Conservation (phyloP, 2,329 filamentous ascomycete species). For the Aspergillus pseudoglaucus region DNA sequence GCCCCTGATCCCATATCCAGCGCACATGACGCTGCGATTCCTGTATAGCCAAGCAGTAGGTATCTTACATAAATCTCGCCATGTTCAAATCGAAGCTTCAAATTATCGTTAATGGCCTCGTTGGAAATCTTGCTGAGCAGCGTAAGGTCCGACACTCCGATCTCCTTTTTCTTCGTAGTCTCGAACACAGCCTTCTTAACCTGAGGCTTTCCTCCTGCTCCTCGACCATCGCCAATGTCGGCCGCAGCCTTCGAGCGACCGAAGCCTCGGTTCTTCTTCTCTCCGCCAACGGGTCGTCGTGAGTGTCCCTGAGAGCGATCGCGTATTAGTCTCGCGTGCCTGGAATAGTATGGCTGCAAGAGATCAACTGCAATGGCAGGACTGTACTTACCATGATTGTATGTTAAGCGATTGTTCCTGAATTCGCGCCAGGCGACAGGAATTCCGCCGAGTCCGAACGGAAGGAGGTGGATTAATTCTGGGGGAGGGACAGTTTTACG, state of each 20-base stretch:
- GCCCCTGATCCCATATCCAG: constrained; percentile 9
- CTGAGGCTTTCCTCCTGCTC: constrained; percentile 52
- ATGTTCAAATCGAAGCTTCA: constrained; percentile 97
- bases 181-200: constrained; percentile 96
- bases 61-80: constrained; percentile 79
- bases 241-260: constrained; percentile 37
- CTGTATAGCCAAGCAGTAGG: background rate
- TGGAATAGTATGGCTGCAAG: background rate
- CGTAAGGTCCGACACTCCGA: constrained; percentile 95
- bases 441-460: constrained; percentile 23
- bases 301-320: constrained; percentile 32
- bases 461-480: constrained; percentile 2
- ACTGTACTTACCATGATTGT: constrained; percentile 28
- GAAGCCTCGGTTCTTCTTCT: constrained; percentile 37
- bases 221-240: constrained; percentile 38
- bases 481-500: constrained; percentile 5
- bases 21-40: constrained; percentile 6
- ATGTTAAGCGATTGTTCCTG: constrained; percentile 19
- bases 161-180: constrained; percentile 96
- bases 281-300: constrained; percentile 37
- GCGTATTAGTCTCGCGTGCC: background rate
- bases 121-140: constrained; percentile 98
- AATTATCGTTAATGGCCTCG: constrained; percentile 97
- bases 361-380: background rate
- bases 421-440: constrained; percentile 25